A percentile compares a stretch with the other conserved stretches of the same genome.
Conservation (phyloP, 2,329 filamentous ascomycete genomes). For the Dothistroma pini region DNA sequence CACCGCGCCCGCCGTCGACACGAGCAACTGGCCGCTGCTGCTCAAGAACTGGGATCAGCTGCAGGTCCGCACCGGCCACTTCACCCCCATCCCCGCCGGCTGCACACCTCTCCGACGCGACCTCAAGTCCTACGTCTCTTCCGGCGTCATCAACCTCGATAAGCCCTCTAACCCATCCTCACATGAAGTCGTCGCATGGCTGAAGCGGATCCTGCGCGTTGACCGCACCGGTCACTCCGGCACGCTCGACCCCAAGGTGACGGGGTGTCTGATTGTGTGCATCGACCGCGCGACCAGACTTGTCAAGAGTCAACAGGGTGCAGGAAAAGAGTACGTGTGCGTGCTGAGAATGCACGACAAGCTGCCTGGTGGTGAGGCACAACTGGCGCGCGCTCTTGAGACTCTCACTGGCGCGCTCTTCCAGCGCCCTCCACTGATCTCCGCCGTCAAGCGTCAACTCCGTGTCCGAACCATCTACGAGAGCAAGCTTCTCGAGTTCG, state of each 20-base stretch:
- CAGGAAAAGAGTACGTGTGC: slow-evolving; percentile 98
- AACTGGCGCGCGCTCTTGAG: slow-evolving; percentile 91
- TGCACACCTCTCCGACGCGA: slow-evolving; percentile 90
- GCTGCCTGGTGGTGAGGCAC: slow-evolving; percentile 85
- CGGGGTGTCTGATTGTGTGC: slow-evolving; percentile 89
- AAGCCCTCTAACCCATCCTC: slow-evolving; percentile 97
- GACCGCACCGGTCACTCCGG: slow-evolving; percentile 99
- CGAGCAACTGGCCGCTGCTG: slow-evolving; percentile 86
- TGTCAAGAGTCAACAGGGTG: slow-evolving; percentile 98
- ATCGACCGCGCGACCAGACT: slow-evolving; percentile 95
- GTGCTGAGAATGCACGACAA: slow-evolving; percentile 95
- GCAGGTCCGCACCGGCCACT: slow-evolving; percentile 89
- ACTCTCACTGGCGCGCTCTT: slow-evolving; percentile 95
- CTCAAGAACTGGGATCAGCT: slow-evolving; percentile 95
- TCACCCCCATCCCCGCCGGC: slow-evolving; percentile 92
- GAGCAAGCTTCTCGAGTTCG: slow-evolving; percentile 91
- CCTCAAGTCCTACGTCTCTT: slow-evolving; percentile 94
- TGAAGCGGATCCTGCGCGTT: slow-evolving; percentile 91
- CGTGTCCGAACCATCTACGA: slow-evolving; percentile 98
- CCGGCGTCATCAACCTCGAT: slow-evolving; percentile 96
- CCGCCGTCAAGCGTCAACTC: slow-evolving; percentile 96
- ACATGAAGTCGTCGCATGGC: slow-evolving; percentile 99
- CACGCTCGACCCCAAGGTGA: slow-evolving; percentile 97
- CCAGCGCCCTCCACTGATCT: slow-evolving; percentile 95
- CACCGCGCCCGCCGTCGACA: slow-evolving; percentile 72